Evolutionary conservation across 495 filamentous ascomycete genomes (phyloP), one percentile per base, ranked within the genome.

Genomic region (Tuber umbilicatum): DNA sequence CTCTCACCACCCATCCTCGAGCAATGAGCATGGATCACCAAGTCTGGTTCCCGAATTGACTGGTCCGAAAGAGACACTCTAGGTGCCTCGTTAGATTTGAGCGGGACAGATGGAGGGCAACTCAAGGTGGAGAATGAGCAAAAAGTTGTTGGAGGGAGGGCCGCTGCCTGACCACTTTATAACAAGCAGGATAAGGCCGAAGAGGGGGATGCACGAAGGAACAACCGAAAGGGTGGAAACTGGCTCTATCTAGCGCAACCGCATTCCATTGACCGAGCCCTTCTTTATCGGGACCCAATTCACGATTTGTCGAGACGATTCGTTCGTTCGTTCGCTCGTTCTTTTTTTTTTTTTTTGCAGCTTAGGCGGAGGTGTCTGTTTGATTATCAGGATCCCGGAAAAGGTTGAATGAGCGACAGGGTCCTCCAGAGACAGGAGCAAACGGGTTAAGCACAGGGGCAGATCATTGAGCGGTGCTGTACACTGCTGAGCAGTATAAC

Each of bases 1-100:
- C 69, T 40, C 43, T 69, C 75, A 79, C 55, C 27, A 12, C 55
- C n/a, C 55, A 64, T 64, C 27, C 27, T 64, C 35, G 55, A 64
- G 55, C 27, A 35, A 64, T 64, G 55, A 19, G 55, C 55, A 64
- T 64, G 27, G 14, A 35, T 64, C 55, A 64, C 27, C 55, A 31
- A 31, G 55, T 64, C 55, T 64, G 3, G 55, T 64, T 64, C 1
- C 14, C 55, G 55, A 64, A 27, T 64, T 64, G 55, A 64, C 55
- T 64, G 55, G 55, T 64, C 55, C 1, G 55, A 64, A 64, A 64
- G 14, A 35, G 55, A 64, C 12, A 10, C 27, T 64, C 55, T 27
- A 31, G 19, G 27, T 64, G 27, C 7, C 55, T 27, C 55, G 27
- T 64, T 64, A 19, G 31, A 14, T 35, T 64, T 64, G 55, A 17